Base-by-base conservation (phyloP, 2,329 filamentous ascomycete genomes). In the Aspergillus sp. region DNA sequence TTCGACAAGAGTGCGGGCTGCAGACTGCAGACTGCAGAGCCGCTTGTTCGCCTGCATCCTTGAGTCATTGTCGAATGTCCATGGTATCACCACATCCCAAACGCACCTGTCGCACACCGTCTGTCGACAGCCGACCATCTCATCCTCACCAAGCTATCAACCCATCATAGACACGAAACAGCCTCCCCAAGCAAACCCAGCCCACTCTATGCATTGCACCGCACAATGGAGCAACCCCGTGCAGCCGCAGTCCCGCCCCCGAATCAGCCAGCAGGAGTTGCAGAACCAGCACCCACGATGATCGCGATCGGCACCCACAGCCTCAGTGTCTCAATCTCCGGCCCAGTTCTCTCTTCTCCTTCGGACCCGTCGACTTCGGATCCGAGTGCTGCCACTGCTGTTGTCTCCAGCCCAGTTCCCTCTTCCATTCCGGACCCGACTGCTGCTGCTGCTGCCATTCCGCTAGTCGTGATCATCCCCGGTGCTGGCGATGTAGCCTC, bases 401-500 rank as follows among this genome's bases (percentile, higher is more conserved):
- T 68, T 4, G 50, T 71, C 15, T 66, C 64, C 39, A 70, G 69
- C 26, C 43, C 48, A 6, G n/a, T 22, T 68, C 65, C 26, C 43
- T 47, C 8, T 34, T 59, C 12, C 7, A 15, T 1, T 9, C 11
- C 26, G 26, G 26, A 30, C 9, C 26, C 26, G 26, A 30, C 0
- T 4, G 26, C 26, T 30, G 9, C 3, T 30, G 9, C 26, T 3
- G 2, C 26, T 30, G 26, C 49, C 5, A 67, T 71, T 24, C 72
- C 72, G 2, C 57, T 74, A 11, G 62, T 74, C 15, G 60, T 77
- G 32, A 61, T 75, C 49, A 61, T 75, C 44, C 53, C 70, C 3
- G 74, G 74, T 22, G 68, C 71, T 1, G 73, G 74, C n/a, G 74
- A 73, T 39, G 67, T 71, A 6, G 62, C 67, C 11, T 64, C 70